Base-by-base conservation (phyloP, 306 rosid genomes). In the Vachellia collinsii region DNA sequence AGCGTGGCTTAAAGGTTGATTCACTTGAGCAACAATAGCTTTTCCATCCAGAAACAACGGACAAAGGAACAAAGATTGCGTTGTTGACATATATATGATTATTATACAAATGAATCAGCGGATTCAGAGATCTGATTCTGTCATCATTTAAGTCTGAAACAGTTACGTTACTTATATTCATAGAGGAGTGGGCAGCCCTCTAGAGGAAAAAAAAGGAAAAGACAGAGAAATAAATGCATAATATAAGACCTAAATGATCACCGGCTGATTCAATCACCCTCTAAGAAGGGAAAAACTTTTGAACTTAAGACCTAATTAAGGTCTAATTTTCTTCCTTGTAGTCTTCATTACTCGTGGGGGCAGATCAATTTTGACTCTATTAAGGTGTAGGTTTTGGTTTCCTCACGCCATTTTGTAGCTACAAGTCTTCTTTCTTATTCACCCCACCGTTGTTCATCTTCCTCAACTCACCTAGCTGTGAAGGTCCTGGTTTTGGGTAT, bases 41-140 rank as follows among this genome's bases (percentile, higher is more conserved):
- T 56, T 83, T 81, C 64, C 58, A 63, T 62, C 76, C 19, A 79
- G 63, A 44, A 22, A 44, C 50, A 70, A 44, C 11, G 17, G 53
- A 53, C 59, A 44, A 43, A 69, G 9, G 48, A 74, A 70, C 29
- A 8, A 29, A 78, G 66, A 12, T 23, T 76, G 73, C 68, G 43
- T 76, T 80, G 64, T 46, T 5, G 56, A 80, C 77, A 47, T 25
- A 64, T 39, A 10, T n/a, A 23, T 25, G 70, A 77, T 23, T 75
- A 43, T 64, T 75, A 43, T 64, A 69, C 67, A 70, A 69, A 72
- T 29, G 65, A 79, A 62, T 19, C 29, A 78, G 58, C 11, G 5
- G 4, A 47, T 42, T 74, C 44, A 64, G 16, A 59, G 65, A 59
- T 59, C 6, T 59, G 65, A 59, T 59, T 23, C 16, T 59, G 14